Evolutionary conservation across 1,284 basidiomycete genomes (phyloP).

Genomic region (Singerocomus inundabilis): DNA sequence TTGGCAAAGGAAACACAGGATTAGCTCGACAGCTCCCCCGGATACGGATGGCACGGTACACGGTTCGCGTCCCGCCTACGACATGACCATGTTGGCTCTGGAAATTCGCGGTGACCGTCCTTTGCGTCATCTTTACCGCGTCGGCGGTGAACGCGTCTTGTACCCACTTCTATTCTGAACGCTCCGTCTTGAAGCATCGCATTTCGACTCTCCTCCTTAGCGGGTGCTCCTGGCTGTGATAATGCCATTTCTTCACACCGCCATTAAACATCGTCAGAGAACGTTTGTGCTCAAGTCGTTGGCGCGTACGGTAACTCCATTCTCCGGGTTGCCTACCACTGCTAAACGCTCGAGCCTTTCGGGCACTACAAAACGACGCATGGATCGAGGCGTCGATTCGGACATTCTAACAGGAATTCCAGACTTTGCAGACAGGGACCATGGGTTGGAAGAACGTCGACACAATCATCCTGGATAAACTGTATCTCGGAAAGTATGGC

Average conservation of each 20-base stretch:
- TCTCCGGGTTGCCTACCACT: constrained; percentile 30
- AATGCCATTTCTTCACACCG: constrained; percentile 32
- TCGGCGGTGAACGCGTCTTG: constrained; percentile 29
- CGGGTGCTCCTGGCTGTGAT: constrained; percentile 36
- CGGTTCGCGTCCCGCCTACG: constrained; percentile 1
- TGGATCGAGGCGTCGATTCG: constrained; percentile 17
- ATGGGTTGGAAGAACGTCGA: constrained; percentile 74
- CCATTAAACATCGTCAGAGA: constrained; percentile 24
- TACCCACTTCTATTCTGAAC: constrained; percentile 14
- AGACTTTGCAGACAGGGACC: constrained; percentile 33
- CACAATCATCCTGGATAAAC: constrained; percentile 61
- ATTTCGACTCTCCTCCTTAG: constrained; percentile 28
- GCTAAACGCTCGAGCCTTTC: constrained; percentile 20
- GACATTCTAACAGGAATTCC: constrained; percentile 32
- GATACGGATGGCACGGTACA: constrained; percentile 21
- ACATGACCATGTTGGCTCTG: constrained; percentile 9
- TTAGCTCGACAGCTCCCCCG: constrained; percentile 19
- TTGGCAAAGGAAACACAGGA: constrained; percentile 25
- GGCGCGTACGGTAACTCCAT: constrained; percentile 32
- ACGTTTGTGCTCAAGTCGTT: constrained; percentile 18
- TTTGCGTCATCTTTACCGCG: constrained; percentile 28
- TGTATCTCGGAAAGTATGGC: constrained; percentile 75
- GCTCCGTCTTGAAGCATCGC: constrained; percentile 22
- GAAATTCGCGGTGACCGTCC: constrained; percentile 4
- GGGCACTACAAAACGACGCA: constrained; percentile 36